Conservation (phyloP, 2,329 filamentous ascomycete genomes). For the Leptographium galeiforme region DNA sequence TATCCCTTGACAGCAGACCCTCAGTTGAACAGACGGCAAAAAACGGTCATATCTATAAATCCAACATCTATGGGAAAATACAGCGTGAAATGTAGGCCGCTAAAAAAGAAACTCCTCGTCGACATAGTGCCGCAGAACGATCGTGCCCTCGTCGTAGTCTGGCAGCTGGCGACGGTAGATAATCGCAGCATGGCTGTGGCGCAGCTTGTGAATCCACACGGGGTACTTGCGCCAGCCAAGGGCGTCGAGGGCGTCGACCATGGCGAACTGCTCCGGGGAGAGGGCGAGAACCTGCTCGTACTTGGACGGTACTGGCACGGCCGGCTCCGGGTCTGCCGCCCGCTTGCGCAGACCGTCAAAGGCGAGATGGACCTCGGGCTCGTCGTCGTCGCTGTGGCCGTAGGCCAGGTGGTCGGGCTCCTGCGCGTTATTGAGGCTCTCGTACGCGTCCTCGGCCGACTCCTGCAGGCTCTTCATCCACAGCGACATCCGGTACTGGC, state of each 20-base stretch:
- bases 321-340: not conserved
- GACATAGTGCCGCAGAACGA: conserved; percentile 73
- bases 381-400: not conserved
- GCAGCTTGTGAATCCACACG: conserved; percentile 61
- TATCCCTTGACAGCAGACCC: too few relatives aligned
- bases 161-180: conserved; percentile 61
- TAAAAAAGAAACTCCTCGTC: conserved; percentile 54
- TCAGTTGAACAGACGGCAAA: too few relatives aligned
- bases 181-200: conserved; percentile 83
- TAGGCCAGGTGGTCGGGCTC: conserved; percentile 52
- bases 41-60: too few relatives aligned
- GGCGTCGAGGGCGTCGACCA: conserved; percentile 65
- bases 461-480: conserved; percentile 63
- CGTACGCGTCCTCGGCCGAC: conserved; percentile 66
- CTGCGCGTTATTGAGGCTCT: conserved; percentile 50
- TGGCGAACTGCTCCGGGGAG: conserved; percentile 67
- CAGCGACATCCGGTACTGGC: conserved; percentile 62
- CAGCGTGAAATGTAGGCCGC: not conserved
- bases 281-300: conserved; percentile 52
- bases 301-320: not conserved
- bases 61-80: not conserved
- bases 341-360: not conserved
- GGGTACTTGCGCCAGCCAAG: conserved; percentile 51
- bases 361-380: not conserved
- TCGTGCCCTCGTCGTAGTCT: conserved; percentile 59